Base-by-base conservation (phyloP, 345 rosid species). In the Acer campestre region DNA sequence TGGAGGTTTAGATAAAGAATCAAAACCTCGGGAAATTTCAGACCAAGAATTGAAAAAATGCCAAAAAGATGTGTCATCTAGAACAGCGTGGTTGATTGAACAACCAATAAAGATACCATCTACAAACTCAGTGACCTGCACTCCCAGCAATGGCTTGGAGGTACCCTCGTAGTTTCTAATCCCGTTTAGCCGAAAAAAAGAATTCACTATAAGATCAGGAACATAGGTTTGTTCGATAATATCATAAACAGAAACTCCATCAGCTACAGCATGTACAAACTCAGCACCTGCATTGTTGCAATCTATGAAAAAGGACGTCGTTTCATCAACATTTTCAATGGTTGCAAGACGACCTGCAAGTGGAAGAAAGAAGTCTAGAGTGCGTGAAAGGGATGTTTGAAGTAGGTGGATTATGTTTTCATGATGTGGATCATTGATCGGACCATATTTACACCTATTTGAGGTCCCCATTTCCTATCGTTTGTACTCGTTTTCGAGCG, bases 41-140 rank as follows among this genome's bases (percentile, higher is more conserved):
- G 92, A 84, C 90, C 94, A 87, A 0, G 83, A 62, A 9, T 86
- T 82, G 38, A 90, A 11, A 72, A 90, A 86, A 51, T 78, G 70
- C 92, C 90, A 88, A 22, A 90, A 73, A 0, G 92, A 77, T 0
- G 55, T 9, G 1, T 87, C 89, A 49, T 88, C 90, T 0, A 68
- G 83, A 0, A 82, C 85, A 0, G 74, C 55, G 13, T 85, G 88
- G 67, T 85, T 88, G 0, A 79, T 65, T 13, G 86, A 81, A 29
- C 85, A 84, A 14, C 87, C 89, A 10, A 88, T 40, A 20, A 82
- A 90, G 13, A 85, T 8, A 0, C 91, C 90, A 68, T 89, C 87
- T 0, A 18, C 78, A 35, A 89, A 83, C 80, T 90, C 85, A 0
- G 92, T 86, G 3, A 82, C 76, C 61, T 89, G 92, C 48, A 90